A percentile compares a stretch with the other conserved stretches of the same genome.
These are phyloP conservation scores for Pisolithus sp. DNA, from an alignment of 768 basidiomycete species.

Conservation along the genomic window DNA sequence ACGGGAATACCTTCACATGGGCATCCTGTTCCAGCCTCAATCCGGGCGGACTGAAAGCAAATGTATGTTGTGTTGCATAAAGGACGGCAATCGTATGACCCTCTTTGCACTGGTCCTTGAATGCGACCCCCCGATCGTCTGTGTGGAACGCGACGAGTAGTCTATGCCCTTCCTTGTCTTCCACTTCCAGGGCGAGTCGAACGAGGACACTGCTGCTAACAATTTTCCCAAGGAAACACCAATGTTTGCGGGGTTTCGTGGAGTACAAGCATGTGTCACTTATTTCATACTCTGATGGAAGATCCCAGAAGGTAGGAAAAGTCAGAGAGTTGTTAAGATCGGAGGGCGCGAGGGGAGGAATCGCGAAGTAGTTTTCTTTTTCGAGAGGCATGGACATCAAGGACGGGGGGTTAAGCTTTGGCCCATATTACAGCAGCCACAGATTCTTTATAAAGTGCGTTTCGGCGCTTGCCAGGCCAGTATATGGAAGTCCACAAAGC, in stretches of 20 bases:
- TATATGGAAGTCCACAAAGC: background rate
- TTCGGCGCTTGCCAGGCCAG: background rate
- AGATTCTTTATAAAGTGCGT: background rate
- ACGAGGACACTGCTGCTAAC: slow-evolving; percentile 20
- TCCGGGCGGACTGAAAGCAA: slow-evolving; percentile 25
- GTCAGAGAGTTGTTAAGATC: slow-evolving; percentile 19
- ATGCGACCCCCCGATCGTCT: slow-evolving; percentile 22
- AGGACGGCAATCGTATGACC: slow-evolving; percentile 28
- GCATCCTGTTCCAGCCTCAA: slow-evolving; percentile 20
- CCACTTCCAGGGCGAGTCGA: slow-evolving; percentile 23
- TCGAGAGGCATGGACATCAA: background rate
- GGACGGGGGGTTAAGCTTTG: background rate
- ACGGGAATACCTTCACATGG: slow-evolving; percentile 22
- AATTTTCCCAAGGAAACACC: slow-evolving; percentile 25
- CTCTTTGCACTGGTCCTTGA: slow-evolving; percentile 15
- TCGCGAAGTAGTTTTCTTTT: slow-evolving; percentile 8
- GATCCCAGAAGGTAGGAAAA: slow-evolving; percentile 18
- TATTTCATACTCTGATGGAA: slow-evolving; percentile 19
- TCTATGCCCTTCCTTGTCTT: slow-evolving; percentile 20
- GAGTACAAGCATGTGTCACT: slow-evolving; percentile 16
- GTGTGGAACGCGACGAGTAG: slow-evolving; percentile 27
- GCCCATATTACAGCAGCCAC: background rate
- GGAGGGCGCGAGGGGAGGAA: slow-evolving; percentile 16
- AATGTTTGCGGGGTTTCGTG: slow-evolving; percentile 21
- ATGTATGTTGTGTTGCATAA: slow-evolving; percentile 24